Conservation (phyloP, 306 rosid genomes). For the Vigna mungo region DNA sequence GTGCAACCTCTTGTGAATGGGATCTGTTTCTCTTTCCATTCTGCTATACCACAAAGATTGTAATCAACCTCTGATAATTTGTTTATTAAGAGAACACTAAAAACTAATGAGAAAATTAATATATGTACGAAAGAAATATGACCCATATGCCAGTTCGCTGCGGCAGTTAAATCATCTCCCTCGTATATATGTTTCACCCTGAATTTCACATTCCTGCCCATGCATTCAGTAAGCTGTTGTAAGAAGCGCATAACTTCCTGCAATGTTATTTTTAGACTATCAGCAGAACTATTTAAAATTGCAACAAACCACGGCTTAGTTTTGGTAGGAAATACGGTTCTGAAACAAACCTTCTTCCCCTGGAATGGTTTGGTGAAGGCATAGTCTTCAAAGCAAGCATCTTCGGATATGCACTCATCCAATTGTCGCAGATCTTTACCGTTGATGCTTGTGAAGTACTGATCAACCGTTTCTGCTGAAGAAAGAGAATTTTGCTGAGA, state of each 20-base stretch:
- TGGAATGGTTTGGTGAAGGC: slow-evolving; percentile 65
- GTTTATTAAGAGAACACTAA: background rate
- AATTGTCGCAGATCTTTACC: slow-evolving; percentile 56
- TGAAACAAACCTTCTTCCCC: slow-evolving; percentile 67
- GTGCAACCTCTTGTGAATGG: slow-evolving; percentile 94
- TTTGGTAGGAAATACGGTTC: background rate
- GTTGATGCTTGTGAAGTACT: slow-evolving; percentile 71
- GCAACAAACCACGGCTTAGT: background rate
- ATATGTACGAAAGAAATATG: slow-evolving; percentile 31
- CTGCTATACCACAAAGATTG: slow-evolving; percentile 50
- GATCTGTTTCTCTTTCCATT: slow-evolving; percentile 69
- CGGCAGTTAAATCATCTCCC: slow-evolving; percentile 63
- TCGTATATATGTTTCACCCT: slow-evolving; percentile 53
- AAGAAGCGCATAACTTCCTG: slow-evolving; percentile 74
- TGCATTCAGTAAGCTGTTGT: slow-evolving; percentile 60
- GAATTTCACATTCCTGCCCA: slow-evolving; percentile 81
- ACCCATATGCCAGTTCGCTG: slow-evolving; percentile 85
- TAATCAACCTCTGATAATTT: slow-evolving; percentile 14
- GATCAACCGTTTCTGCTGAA: slow-evolving; percentile 52
- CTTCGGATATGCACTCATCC: slow-evolving; percentile 56
- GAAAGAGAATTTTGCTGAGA: slow-evolving; percentile 36
- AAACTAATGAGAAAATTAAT: background rate
- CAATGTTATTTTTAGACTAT: slow-evolving; percentile 37
- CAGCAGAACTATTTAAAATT: background rate
- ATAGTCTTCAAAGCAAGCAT: slow-evolving; percentile 69